Conservation (phyloP, 2,329 filamentous ascomycete species). For the Truncatella angustata region DNA sequence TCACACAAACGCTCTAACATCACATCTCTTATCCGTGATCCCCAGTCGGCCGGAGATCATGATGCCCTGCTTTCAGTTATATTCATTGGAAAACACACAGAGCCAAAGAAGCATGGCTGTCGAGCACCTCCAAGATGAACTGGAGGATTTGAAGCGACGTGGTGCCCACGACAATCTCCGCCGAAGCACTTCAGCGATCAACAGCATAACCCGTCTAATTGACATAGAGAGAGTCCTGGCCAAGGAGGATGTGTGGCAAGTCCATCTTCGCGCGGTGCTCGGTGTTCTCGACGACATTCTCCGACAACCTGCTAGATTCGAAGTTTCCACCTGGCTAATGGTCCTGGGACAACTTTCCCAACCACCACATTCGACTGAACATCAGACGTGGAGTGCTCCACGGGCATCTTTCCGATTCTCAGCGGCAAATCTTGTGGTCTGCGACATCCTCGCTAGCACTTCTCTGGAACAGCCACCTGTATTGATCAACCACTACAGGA, state of each 20-base stretch:
- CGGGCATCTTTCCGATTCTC: constrained; percentile 48
- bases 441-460: constrained; percentile 50
- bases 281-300: constrained; percentile 28
- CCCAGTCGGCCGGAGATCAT: background rate
- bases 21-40: background rate
- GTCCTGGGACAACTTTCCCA: background rate
- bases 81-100: background rate
- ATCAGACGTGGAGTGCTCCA: constrained; percentile 40
- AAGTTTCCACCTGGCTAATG: background rate
- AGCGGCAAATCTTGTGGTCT: constrained; percentile 44
- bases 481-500: constrained; percentile 38
- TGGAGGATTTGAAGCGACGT: background rate
- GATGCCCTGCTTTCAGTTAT: background rate
- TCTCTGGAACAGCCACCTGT: constrained; percentile 40
- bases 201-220: constrained; percentile 51
- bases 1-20: constrained; percentile 38
- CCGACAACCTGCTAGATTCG: background rate
- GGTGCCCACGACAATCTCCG: background rate
- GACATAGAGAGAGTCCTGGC: constrained; percentile 48
- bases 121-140: background rate
- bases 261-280: constrained; percentile 49
- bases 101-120: background rate
- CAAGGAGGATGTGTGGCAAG: constrained; percentile 47
- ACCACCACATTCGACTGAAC: constrained; percentile 15
- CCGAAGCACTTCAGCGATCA: constrained; percentile 33